phyloP scores from a whole-genome alignment of 2,329 filamentous ascomycete species.

The Coniochaeta sp. region DNA sequence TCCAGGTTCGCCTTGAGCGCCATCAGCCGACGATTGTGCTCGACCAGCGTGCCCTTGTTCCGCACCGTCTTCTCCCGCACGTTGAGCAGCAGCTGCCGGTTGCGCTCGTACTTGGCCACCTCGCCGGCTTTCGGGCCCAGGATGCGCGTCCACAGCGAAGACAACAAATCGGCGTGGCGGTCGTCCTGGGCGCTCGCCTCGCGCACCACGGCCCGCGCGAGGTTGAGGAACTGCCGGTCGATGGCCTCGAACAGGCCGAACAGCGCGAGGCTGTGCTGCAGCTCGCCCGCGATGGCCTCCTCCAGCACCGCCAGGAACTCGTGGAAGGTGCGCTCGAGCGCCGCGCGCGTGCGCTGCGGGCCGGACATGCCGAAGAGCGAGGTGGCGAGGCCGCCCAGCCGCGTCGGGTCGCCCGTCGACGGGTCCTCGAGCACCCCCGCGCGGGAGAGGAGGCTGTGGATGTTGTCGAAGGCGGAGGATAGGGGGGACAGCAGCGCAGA shows the following conservation, averaged over 20 bases:
- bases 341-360: slow-evolving; percentile 71
- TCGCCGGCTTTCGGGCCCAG: slow-evolving; percentile 68
- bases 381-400: slow-evolving; percentile 61
- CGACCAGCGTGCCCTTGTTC: slow-evolving; percentile 80
- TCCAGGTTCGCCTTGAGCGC: slow-evolving; percentile 83
- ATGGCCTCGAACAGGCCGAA: slow-evolving; percentile 89
- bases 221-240: slow-evolving; percentile 82
- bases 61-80: slow-evolving; percentile 77
- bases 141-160: slow-evolving; percentile 77
- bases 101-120: slow-evolving; percentile 88
- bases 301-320: slow-evolving; percentile 84
- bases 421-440: slow-evolving; percentile 52
- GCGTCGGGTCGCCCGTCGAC: slow-evolving; percentile 51
- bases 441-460: slow-evolving; percentile 68
- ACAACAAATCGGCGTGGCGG: slow-evolving; percentile 72
- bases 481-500: too few relatives aligned
- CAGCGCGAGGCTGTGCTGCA: slow-evolving; percentile 70
- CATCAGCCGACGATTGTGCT: slow-evolving; percentile 78
- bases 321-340: slow-evolving; percentile 79
- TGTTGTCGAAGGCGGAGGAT: slow-evolving; percentile 70
- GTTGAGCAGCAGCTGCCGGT: slow-evolving; percentile 69
- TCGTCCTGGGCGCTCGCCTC: slow-evolving; percentile 78
- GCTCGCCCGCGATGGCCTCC: slow-evolving; percentile 78
- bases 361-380: slow-evolving; percentile 73
- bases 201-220: slow-evolving; percentile 77